Evolutionary conservation across 2,329 filamentous ascomycete species (phyloP).

Genomic region (Geoglossum cookeanum): DNA sequence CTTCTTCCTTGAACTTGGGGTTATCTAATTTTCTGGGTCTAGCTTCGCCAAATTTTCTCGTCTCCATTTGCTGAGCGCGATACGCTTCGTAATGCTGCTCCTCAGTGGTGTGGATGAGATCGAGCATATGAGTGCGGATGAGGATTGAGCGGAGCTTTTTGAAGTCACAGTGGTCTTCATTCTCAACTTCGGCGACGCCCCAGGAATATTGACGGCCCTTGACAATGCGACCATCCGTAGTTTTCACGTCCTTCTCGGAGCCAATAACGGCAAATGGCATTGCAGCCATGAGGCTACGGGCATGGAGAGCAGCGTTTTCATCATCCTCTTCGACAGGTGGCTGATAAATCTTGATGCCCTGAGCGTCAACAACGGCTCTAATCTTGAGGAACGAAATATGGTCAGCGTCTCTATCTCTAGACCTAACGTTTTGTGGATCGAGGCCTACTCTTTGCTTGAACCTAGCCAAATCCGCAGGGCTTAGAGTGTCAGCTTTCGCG

Average conservation of each 20-base stretch:
- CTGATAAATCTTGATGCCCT: slow-evolving; percentile 99
- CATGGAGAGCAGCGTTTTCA: slow-evolving; percentile 86
- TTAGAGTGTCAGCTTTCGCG: slow-evolving; percentile 95
- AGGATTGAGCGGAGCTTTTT: slow-evolving; percentile 99
- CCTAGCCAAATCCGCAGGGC: slow-evolving; percentile 70
- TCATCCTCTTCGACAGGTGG: slow-evolving; percentile 97
- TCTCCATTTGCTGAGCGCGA: slow-evolving; percentile 99
- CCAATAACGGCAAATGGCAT: slow-evolving; percentile 99
- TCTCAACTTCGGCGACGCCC: slow-evolving; percentile 98
- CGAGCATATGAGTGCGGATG: slow-evolving; percentile 98
- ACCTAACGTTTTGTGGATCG: not conserved
- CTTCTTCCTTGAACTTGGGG: slow-evolving; percentile 99
- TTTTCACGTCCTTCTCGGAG: slow-evolving; percentile 98
- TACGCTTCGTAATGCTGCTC: slow-evolving; percentile 99
- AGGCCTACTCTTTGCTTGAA: slow-evolving; percentile 76
- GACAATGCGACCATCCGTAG: slow-evolving; percentile 82
- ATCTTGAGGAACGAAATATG: slow-evolving; percentile 39
- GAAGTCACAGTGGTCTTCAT: slow-evolving; percentile 99
- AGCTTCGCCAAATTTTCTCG: slow-evolving; percentile 95
- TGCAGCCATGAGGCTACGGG: slow-evolving; percentile 80
- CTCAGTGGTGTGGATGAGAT: slow-evolving; percentile 98
- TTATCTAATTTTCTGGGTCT: slow-evolving; percentile 96
- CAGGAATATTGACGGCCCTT: slow-evolving; percentile 98
- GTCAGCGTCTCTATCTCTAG: slow-evolving; percentile 6
- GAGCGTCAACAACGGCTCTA: slow-evolving; percentile 84